phyloP scores from a whole-genome alignment of 164 flowering plant genomes.

The Vitis riparia region DNA sequence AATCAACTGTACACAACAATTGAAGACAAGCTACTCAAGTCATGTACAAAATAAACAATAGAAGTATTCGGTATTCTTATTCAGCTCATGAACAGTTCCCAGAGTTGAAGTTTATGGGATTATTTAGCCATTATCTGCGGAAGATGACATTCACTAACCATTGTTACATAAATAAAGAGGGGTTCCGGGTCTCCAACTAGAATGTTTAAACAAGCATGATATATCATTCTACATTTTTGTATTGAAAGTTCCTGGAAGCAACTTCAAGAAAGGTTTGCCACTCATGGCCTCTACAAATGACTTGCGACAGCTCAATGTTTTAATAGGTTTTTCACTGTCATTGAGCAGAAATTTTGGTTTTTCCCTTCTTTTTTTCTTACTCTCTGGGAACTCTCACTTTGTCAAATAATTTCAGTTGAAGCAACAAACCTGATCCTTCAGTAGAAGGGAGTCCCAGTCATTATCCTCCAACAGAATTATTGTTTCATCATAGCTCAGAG shows the following conservation, averaged over 20 bases:
- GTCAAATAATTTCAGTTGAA: background rate
- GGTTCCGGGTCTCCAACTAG: too few relatives aligned
- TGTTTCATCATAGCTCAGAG: slow-evolving; percentile 81
- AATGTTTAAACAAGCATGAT: too few relatives aligned
- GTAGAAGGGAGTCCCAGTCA: slow-evolving; percentile 78
- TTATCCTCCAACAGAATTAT: slow-evolving; percentile 70
- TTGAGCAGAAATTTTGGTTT: background rate
- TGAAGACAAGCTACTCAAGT: background rate
- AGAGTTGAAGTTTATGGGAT: too few relatives aligned
- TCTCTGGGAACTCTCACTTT: background rate
- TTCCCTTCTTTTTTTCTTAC: background rate
- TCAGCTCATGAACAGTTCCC: background rate
- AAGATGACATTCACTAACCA: too few relatives aligned
- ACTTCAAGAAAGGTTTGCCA: too few relatives aligned
- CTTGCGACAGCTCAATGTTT: too few relatives aligned
- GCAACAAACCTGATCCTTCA: slow-evolving; percentile 80
- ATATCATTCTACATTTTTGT: too few relatives aligned
- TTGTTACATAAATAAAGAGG: too few relatives aligned
- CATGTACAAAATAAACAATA: background rate
- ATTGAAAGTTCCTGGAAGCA: too few relatives aligned
- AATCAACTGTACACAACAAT: slow-evolving; percentile 47
- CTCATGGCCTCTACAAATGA: too few relatives aligned
- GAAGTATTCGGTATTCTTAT: background rate
- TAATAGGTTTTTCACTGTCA: too few relatives aligned
- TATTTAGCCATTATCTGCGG: too few relatives aligned